These are phyloP conservation scores for Rutstroemia sp. DNA, from an alignment of 2,329 filamentous ascomycete genomes.

Conservation along the genomic window DNA sequence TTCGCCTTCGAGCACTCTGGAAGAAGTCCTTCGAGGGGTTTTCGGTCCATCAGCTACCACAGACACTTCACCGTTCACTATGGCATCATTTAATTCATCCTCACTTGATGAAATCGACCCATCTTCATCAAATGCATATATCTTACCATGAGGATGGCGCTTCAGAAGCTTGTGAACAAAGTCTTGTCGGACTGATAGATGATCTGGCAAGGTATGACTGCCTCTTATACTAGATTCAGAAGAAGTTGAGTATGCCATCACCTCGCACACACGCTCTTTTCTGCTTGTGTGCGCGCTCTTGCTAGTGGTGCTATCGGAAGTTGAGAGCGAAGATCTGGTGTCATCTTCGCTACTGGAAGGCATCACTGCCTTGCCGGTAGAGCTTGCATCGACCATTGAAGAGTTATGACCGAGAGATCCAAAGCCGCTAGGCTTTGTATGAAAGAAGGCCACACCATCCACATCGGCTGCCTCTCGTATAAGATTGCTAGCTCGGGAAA, in stretches of 20 bases:
- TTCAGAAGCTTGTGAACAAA: conserved; percentile 8
- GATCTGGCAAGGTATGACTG: conserved; percentile 12
- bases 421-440: conserved; percentile 14
- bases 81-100: background rate
- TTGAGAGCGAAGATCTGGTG: background rate
- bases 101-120: conserved; percentile 12
- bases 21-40: background rate
- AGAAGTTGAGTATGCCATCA: conserved; percentile 23
- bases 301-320: background rate
- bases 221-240: conserved; percentile 1
- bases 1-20: background rate
- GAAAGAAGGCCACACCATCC: conserved; percentile 25
- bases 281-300: background rate
- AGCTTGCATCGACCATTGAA: background rate
- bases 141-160: conserved; percentile 23
- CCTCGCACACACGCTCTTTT: conserved; percentile 11
- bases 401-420: background rate
- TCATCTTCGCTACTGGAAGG: background rate
- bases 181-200: conserved; percentile 1
- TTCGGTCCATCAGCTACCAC: background rate
- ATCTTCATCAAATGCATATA: conserved; percentile 23
- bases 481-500: conserved; percentile 26
- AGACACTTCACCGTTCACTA: background rate
- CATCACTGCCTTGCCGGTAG: too few species aligned
- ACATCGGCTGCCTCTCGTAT: conserved; percentile 24